Evolutionary conservation across 805 yeast species (phyloP).

Genomic region (Suhomyces canberraensis): DNA sequence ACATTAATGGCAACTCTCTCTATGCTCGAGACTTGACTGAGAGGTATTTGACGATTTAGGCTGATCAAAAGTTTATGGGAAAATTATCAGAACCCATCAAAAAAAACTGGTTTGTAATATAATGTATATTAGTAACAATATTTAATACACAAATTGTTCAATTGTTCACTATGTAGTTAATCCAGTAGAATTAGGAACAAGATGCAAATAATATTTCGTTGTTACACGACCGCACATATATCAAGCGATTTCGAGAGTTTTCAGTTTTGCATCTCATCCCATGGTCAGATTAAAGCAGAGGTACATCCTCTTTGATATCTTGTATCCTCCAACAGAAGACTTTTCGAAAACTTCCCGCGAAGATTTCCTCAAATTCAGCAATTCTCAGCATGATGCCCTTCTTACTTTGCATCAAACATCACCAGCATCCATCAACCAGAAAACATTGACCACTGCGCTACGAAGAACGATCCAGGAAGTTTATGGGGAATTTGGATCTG

Average conservation of each 20-base stretch:
- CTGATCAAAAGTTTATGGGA: too few species aligned
- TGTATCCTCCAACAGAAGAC: constrained; percentile 51
- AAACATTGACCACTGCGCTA: constrained; percentile 50
- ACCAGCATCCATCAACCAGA: constrained; percentile 45
- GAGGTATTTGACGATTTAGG: constrained; percentile 52
- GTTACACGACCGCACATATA: too few species aligned
- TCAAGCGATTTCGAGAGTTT: too few species aligned
- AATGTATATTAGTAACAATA: too few species aligned
- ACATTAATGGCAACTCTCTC: constrained; percentile 65
- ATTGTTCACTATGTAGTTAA: too few species aligned
- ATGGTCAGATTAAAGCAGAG: constrained; percentile 91
- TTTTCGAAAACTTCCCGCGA: constrained; percentile 11
- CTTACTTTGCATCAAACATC: constrained; percentile 51
- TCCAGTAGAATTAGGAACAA: too few species aligned
- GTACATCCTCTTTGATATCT: constrained; percentile 75
- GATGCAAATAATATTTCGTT: too few species aligned
- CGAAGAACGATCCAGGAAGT: constrained; percentile 54
- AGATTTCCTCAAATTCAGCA: constrained; percentile 20
- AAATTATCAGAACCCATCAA: too few species aligned
- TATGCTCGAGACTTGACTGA: constrained; percentile 66
- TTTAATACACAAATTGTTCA: too few species aligned
- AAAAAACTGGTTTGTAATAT: too few species aligned
- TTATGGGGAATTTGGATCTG: constrained; percentile 79
- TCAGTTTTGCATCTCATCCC: too few species aligned
- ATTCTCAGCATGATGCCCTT: constrained; percentile 35